Evolutionary conservation across 208 protist species (phyloP).

Genomic region (Crithidia acanthocephali): DNA sequence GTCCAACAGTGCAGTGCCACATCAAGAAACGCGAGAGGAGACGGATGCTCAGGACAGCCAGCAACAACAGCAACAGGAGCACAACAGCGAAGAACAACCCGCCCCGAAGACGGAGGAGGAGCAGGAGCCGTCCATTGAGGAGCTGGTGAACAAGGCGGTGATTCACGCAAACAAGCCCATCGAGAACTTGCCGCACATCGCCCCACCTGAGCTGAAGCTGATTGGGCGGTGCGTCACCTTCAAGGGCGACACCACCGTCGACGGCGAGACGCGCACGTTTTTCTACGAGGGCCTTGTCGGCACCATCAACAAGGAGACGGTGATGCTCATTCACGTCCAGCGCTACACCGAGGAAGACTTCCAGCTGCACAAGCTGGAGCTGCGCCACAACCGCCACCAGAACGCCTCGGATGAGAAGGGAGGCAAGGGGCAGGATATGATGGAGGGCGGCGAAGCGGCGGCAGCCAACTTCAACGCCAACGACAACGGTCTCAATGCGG

Average conservation of each 20-base stretch:
- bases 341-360: slow-evolving; percentile 81
- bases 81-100: background rate
- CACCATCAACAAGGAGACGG: slow-evolving; percentile 78
- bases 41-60: background rate
- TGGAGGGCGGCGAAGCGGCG: no score
- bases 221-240: slow-evolving; percentile 84
- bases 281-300: slow-evolving; percentile 77
- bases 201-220: slow-evolving; percentile 74
- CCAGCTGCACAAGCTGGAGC: slow-evolving; percentile 36
- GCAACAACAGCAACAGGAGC: background rate
- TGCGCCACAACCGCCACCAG: background rate
- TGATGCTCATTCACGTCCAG: slow-evolving; percentile 73
- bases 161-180: slow-evolving; percentile 64
- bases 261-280: slow-evolving; percentile 46
- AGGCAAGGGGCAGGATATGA: background rate
- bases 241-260: slow-evolving; percentile 54
- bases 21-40: background rate
- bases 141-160: slow-evolving; percentile 35
- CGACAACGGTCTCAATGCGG: background rate
- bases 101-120: slow-evolving; percentile 10
- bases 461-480: background rate
- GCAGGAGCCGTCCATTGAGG: slow-evolving; percentile 39
- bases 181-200: slow-evolving; percentile 58
- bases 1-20: no score
- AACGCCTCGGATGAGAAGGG: background rate